phyloP scores from a whole-genome alignment of 106 monocot species.

The Dendrobium officinale region DNA sequence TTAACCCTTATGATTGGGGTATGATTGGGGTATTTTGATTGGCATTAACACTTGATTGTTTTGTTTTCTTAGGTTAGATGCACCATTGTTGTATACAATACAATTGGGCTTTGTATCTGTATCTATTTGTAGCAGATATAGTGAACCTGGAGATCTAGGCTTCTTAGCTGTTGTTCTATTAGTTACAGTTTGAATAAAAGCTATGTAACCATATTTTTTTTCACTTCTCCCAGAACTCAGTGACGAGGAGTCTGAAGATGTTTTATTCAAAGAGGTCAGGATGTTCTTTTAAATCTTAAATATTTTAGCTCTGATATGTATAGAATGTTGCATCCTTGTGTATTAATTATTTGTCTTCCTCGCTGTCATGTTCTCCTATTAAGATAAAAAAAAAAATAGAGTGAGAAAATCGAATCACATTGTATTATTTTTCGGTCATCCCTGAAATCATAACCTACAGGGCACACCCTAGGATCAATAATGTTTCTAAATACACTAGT shows the following conservation, averaged over 20 bases:
- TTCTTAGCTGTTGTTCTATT: background rate
- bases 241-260: slow-evolving; percentile 73
- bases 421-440: too few relatives aligned
- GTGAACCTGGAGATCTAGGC: background rate
- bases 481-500: too few relatives aligned
- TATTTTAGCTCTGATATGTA: background rate
- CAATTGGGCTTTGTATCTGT: background rate
- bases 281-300: background rate
- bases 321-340: too few relatives aligned
- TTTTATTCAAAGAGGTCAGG: slow-evolving; percentile 72
- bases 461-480: too few relatives aligned
- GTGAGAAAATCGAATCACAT: too few relatives aligned
- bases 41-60: background rate
- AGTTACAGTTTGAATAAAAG: background rate
- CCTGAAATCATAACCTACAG: too few relatives aligned
- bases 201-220: background rate
- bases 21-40: too few relatives aligned
- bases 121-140: background rate
- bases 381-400: too few relatives aligned
- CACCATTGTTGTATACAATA: background rate
- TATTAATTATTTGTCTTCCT: too few relatives aligned
- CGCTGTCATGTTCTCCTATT: too few relatives aligned
- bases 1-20: too few relatives aligned
- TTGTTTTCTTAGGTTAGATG: background rate
- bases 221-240: slow-evolving; percentile 46